Conservation (phyloP, 345 rosid genomes). For the Barbarea vulgaris region DNA sequence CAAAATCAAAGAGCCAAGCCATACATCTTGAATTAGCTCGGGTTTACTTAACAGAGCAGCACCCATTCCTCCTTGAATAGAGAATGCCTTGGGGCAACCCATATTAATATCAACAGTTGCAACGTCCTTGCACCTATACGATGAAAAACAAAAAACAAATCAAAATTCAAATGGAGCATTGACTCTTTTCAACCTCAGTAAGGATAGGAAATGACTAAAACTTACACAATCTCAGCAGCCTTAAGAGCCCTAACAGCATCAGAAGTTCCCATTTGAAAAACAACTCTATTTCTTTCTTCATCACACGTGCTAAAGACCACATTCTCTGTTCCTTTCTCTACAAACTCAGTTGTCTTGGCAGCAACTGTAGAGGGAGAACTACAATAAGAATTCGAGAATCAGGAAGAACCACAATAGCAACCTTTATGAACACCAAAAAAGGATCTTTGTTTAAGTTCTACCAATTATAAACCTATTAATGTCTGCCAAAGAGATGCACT, state of each 20-base stretch:
- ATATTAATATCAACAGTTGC: constrained; percentile 87
- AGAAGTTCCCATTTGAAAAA: constrained; percentile 92
- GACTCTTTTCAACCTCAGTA: neutral
- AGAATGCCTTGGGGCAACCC: constrained; percentile 97
- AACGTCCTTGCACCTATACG: constrained; percentile 76
- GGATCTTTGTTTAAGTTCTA: neutral
- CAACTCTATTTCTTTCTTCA: constrained; percentile 63
- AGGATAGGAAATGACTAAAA: neutral
- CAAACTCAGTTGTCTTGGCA: constrained; percentile 69
- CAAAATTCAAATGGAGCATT: neutral
- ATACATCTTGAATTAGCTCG: constrained; percentile 85
- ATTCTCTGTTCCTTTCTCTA: constrained; percentile 81
- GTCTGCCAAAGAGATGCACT: neutral
- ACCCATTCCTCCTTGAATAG: constrained; percentile 97
- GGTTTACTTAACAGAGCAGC: constrained; percentile 87
- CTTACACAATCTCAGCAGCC: constrained; percentile 85
- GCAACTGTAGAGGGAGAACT: constrained; percentile 50
- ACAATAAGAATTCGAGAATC: constrained; percentile 29
- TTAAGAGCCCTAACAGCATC: constrained; percentile 88
- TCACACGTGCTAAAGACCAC: constrained; percentile 83
- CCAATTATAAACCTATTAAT: neutral
- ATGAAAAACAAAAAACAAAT: neutral
- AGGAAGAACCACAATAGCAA: constrained; percentile 30
- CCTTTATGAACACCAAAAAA: neutral
- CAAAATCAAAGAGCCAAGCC: constrained; percentile 26